Evolutionary conservation across 306 rosid genomes (phyloP), one percentile per base, ranked within the genome.

Genomic region (Vicia villosa): DNA sequence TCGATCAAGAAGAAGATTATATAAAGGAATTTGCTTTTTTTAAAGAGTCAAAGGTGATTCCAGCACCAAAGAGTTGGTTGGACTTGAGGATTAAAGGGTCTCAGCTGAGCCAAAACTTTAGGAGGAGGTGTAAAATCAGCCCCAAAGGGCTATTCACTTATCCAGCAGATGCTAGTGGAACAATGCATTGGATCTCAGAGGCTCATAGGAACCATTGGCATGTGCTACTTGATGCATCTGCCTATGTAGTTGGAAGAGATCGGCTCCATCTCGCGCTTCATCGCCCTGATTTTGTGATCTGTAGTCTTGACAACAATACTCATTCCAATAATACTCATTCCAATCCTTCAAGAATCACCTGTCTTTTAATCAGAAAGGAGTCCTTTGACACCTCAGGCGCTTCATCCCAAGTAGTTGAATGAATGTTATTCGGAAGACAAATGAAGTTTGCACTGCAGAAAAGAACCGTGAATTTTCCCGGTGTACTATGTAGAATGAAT

Each of bases 191-290:
- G 98, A 84, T 92, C 60, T 89, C 96, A 0, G 96, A 89, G 85
- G 98, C 96, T 75, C 98, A 92, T 22, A 59, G 96, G 74, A 92
- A 87, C 81, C 77, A 79, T 5, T 89, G 98, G 98, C 96, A 92
- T 63, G 98, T 87, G 70, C 88, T 92, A 49, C 96, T 92, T 32
- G 98, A 92, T 79, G 96, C 98, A 3, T 78, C 95, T 38, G 86
- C 81, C 5, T 79, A 81, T 36, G 90, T 84, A 19, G 83, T 92
- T 15, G 96, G 96, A 22, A 79, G 74, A 69, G 95, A 89, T 45
- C 68, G 56, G 74, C 70, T 86, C 16, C 88, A 87, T 60, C 96
- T 90, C 15, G 83, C 83, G 9, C 96, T 80, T 42, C 95, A 89
- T 61, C 82, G 89, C 79, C 98, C 98, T 2, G 96, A 92, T 61